Conservation (phyloP, 495 filamentous ascomycete species). For the Xylaria bambusicola region DNA sequence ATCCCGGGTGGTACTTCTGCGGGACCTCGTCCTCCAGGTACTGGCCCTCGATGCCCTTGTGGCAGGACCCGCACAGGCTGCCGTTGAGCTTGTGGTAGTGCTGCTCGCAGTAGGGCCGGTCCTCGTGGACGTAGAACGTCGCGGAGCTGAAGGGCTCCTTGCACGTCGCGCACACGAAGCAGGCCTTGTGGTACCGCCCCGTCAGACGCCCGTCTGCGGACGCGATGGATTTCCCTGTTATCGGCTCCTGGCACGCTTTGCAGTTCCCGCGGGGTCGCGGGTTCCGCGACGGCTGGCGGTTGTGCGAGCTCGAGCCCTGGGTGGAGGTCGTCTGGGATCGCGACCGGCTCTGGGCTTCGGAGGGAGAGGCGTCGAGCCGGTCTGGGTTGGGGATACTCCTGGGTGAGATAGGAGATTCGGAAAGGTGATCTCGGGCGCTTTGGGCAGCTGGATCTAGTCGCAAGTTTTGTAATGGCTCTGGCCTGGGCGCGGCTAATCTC, state of each 20-base stretch:
- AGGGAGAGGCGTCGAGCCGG: constrained; percentile 26
- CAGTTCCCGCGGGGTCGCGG: constrained; percentile 67
- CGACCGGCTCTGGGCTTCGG: constrained; percentile 21
- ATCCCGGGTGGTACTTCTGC: constrained; percentile 82
- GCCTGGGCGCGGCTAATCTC: constrained; percentile 14
- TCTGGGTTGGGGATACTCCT: constrained; percentile 13
- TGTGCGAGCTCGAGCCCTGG: constrained; percentile 25
- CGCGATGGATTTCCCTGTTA: constrained; percentile 89
- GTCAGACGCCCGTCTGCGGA: constrained; percentile 92
- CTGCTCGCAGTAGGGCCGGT: constrained; percentile 84
- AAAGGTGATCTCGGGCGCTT: constrained; percentile 14
- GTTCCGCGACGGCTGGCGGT: constrained; percentile 25
- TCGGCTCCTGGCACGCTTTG: constrained; percentile 75
- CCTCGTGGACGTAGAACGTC: constrained; percentile 89
- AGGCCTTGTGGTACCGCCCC: constrained; percentile 89
- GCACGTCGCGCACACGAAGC: constrained; percentile 91
- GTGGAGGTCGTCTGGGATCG: constrained; percentile 22
- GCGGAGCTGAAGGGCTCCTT: constrained; percentile 76
- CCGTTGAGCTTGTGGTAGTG: constrained; percentile 94
- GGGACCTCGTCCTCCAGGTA: constrained; percentile 83
- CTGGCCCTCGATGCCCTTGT: constrained; percentile 86
- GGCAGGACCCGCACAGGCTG: constrained; percentile 77
- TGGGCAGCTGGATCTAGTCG: constrained; percentile 36
- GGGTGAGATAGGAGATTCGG: constrained; percentile 19
- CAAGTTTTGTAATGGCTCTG: constrained; percentile 33